These are phyloP conservation scores for Dimargaris cristalligena DNA, from an alignment of 192 early-diverging fungal genomes.

Conservation along the genomic window DNA sequence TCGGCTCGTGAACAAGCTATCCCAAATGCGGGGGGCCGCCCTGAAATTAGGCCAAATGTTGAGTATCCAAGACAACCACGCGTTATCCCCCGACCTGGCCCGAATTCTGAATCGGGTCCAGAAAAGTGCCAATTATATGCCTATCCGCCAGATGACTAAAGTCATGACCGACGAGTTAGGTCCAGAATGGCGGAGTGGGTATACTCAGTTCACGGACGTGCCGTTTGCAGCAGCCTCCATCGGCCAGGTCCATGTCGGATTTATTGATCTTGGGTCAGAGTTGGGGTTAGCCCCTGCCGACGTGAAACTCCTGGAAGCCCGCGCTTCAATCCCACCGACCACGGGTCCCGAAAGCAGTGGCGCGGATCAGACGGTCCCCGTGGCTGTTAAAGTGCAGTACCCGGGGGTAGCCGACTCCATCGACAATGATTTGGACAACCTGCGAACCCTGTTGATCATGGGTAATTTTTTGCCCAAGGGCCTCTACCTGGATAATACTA, in stretches of 20 bases:
- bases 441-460: slow-evolving; percentile 62
- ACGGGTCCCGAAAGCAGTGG: too few relatives aligned
- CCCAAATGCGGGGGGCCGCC: slow-evolving; percentile 89
- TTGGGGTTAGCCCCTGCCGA: slow-evolving; percentile 17
- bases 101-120: slow-evolving; percentile 74
- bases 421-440: slow-evolving; percentile 70
- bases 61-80: slow-evolving; percentile 72
- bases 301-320: slow-evolving; percentile 20
- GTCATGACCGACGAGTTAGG: slow-evolving; percentile 54
- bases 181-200: slow-evolving; percentile 46
- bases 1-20: slow-evolving; percentile 65
- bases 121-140: slow-evolving; percentile 92
- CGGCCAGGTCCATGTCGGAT: slow-evolving; percentile 53
- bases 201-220: slow-evolving; percentile 47
- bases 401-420: slow-evolving; percentile 83
- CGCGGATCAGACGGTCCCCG: slow-evolving; percentile 10
- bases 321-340: too few relatives aligned
- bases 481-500: slow-evolving; percentile 91
- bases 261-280: neutral
- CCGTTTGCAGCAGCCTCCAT: slow-evolving; percentile 91
- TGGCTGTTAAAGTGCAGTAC: slow-evolving; percentile 94
- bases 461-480: slow-evolving; percentile 77
- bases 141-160: slow-evolving; percentile 63
- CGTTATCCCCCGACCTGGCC: slow-evolving; percentile 65
- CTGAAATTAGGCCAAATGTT: slow-evolving; percentile 96